Conservation (phyloP, 208 protist genomes). For the Tritrichomonas musculus region DNA sequence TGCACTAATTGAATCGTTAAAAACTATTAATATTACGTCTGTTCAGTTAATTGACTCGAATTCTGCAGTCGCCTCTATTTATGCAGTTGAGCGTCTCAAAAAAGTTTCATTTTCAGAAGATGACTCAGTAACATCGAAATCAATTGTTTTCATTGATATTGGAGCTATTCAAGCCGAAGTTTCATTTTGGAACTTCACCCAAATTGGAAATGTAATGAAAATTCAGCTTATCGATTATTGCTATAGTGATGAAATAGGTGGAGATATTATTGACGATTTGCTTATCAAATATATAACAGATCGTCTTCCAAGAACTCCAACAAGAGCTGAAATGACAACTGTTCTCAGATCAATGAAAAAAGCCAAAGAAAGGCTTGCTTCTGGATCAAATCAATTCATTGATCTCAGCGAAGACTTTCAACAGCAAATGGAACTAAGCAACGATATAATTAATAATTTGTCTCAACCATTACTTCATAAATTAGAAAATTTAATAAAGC, state of each 20-base stretch:
- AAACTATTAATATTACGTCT: neutral
- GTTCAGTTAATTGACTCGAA: neutral
- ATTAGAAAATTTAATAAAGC: neutral
- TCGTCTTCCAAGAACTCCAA: neutral
- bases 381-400: neutral
- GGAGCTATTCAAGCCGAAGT: constrained; percentile 14
- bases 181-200: neutral
- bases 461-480: neutral
- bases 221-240: neutral
- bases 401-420: neutral
- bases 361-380: neutral
- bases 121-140: neutral
- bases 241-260: neutral
- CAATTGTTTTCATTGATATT: neutral
- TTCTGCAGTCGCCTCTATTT: neutral
- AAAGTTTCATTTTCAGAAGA: neutral
- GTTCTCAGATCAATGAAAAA: neutral
- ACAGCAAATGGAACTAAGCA: neutral
- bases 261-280: neutral
- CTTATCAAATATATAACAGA: neutral
- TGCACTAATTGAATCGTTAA: neutral
- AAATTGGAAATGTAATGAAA: neutral
- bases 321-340: neutral
- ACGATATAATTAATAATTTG: neutral
- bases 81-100: neutral